Base-by-base conservation (phyloP, 371 early-diverging fungal genomes). In the Circinella umbellata region DNA sequence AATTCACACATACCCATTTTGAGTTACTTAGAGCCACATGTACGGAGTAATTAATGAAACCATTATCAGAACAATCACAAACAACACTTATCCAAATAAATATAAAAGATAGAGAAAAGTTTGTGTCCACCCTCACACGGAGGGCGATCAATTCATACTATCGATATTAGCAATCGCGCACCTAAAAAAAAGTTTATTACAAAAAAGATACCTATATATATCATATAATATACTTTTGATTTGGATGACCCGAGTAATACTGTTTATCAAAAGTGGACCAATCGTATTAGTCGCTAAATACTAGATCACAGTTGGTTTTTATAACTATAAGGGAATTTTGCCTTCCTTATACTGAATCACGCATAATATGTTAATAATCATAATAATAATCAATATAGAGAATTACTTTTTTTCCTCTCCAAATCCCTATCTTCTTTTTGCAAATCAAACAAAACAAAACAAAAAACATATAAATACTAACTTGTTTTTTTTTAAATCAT, bases 271-370 rank as follows among this genome's bases (percentile, higher is more conserved):
- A 57, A 57, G 20, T 57, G 57, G 27, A 57, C 57, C 57, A 57
- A 57, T 57, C 57, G 57, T n/a, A 34, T 57, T 1, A 27, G 57
- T 57, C 57, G 18, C 7, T 7, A 11, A 18, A 57, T 57, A 27
- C 20, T 57, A 34, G 57, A 57, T 57, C 57, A 34, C 57, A 57
- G 57, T 57, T 34, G 10, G 4, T 13, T 18, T 15, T 57, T 34
- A 57, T 37, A 34, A 66, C 57, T 59, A 66, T 66, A 66, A 66
- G 67, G 67, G 15, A 66, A 66, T 54, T 66, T 54, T 42, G n/a
- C 38, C 37, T 66, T 37, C 67, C 67, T 66, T 66, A 66, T 66
- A 66, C 67, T 66, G 67, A 49, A 34, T 20, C 20, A 46, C n/a
- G 48, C 54, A 53, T 48, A 59, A 27, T n/a, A n/a, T 27, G 27